Percentiles rank a stretch among this genome's conserved stretches.
Conservation (phyloP, 495 filamentous ascomycete genomes). For the Hypoxylon cercidicola region DNA sequence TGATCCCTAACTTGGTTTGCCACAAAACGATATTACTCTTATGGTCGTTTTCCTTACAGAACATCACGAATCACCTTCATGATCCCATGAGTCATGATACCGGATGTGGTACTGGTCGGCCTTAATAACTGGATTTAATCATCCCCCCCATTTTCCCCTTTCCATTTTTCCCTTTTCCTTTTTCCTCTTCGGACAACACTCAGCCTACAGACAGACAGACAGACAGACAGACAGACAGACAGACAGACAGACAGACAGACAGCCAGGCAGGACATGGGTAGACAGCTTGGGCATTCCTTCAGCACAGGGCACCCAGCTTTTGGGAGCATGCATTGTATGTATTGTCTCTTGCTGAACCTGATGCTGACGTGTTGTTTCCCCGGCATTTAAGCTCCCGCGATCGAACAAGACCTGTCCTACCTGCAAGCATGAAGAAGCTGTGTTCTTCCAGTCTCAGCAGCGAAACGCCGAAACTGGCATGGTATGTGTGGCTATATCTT, state of each 20-base stretch:
- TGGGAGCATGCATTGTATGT: conserved; percentile 27
- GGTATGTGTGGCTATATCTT: conserved; percentile 66
- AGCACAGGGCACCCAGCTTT: conserved; percentile 28
- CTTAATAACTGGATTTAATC: background rate
- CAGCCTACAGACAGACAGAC: too few relatives aligned
- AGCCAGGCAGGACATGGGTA: conserved; percentile 8
- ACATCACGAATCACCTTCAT: background rate
- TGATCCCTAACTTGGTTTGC: background rate
- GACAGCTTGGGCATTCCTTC: conserved; percentile 5
- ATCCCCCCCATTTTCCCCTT: too few relatives aligned
- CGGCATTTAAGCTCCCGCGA: conserved; percentile 78
- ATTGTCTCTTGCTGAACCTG: conserved; percentile 36
- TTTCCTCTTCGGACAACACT: background rate
- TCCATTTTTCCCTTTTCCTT: background rate
- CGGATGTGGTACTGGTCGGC: background rate
- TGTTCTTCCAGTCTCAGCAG: conserved; percentile 99
- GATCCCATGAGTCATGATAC: too few relatives aligned
- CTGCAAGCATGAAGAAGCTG: conserved; percentile 86
- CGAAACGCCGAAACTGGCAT: conserved; percentile 96
- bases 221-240: too few relatives aligned
- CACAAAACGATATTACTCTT: background rate
- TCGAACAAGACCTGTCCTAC: conserved; percentile 82
- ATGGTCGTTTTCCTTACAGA: background rate
- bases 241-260: conserved; percentile 20
- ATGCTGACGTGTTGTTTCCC: conserved; percentile 61